phyloP scores from a whole-genome alignment of 345 rosid genomes.

The Ricinus communis region DNA sequence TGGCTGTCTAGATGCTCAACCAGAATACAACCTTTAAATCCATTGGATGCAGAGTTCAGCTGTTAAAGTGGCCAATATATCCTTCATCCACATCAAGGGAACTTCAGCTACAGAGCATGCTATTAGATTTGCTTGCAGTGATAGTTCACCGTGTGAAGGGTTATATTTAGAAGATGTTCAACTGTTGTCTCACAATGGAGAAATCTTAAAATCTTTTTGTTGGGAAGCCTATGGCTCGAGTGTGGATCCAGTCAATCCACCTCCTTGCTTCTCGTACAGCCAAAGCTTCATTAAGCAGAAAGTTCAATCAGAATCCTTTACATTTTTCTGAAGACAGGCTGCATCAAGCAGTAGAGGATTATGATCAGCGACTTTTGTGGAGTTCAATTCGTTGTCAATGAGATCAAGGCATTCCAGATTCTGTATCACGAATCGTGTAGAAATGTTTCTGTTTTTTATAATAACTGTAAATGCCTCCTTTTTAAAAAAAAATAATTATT shows the following conservation, averaged over 20 bases:
- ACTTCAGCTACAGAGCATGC: constrained; percentile 81
- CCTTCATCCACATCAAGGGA: constrained; percentile 56
- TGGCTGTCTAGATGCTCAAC: no score
- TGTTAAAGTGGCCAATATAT: constrained; percentile 61
- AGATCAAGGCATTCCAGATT: background rate
- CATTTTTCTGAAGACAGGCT: constrained; percentile 32
- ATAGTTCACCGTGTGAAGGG: constrained; percentile 54
- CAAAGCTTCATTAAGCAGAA: constrained; percentile 47
- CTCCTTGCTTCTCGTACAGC: constrained; percentile 49
- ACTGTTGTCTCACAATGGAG: constrained; percentile 43
- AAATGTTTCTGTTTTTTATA: no score
- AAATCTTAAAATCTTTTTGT: constrained; percentile 51
- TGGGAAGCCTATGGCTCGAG: constrained; percentile 81
- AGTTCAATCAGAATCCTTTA: constrained; percentile 26
- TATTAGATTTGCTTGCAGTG: constrained; percentile 71
- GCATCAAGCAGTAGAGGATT: background rate
- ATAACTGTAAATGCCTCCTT: no score
- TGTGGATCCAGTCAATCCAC: constrained; percentile 53
- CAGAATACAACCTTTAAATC: background rate
- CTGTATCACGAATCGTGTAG: background rate
- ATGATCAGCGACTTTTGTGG: background rate
- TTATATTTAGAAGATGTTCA: constrained; percentile 63
- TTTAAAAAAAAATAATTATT: no score
- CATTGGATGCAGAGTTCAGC: constrained; percentile 63
- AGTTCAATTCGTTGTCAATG: background rate